phyloP scores from a whole-genome alignment of 2,329 filamentous ascomycete genomes.

The Xylariaceae sp. region DNA sequence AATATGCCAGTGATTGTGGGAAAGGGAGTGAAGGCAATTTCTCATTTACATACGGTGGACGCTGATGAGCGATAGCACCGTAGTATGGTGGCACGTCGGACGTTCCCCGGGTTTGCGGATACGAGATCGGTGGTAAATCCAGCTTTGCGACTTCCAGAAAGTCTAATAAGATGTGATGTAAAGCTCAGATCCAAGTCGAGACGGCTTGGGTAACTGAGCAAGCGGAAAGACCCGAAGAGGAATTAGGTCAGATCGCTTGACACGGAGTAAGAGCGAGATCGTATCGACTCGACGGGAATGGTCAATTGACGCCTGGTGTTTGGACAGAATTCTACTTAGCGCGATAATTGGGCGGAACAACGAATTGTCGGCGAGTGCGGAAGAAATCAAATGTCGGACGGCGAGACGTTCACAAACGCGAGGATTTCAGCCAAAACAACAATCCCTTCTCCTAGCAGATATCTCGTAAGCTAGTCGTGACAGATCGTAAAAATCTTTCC shows the following conservation, averaged over 20 bases:
- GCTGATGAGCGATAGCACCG: constrained; percentile 69
- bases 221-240: constrained; percentile 8
- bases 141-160: constrained; percentile 79
- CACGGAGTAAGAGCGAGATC: background rate
- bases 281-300: background rate
- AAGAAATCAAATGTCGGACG: constrained; percentile 1
- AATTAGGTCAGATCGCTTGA: constrained; percentile 14
- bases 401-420: constrained; percentile 7
- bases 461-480: constrained; percentile 31
- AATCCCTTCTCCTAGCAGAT: constrained; percentile 13
- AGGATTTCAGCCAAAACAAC: background rate
- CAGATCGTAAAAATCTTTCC: constrained; percentile 31
- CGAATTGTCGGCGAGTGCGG: background rate
- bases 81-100: constrained; percentile 72
- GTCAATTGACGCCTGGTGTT: background rate
- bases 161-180: constrained; percentile 30
- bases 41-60: constrained; percentile 72
- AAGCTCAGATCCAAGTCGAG: constrained; percentile 26
- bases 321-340: too few relatives aligned
- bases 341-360: background rate
- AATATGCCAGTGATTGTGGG: constrained; percentile 72
- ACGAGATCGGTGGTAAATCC: constrained; percentile 88
- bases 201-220: constrained; percentile 25
- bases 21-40: constrained; percentile 74
- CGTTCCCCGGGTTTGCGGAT: constrained; percentile 80